phyloP scores from a whole-genome alignment of 2,329 filamentous ascomycete genomes.

The Fusarium sp. region DNA sequence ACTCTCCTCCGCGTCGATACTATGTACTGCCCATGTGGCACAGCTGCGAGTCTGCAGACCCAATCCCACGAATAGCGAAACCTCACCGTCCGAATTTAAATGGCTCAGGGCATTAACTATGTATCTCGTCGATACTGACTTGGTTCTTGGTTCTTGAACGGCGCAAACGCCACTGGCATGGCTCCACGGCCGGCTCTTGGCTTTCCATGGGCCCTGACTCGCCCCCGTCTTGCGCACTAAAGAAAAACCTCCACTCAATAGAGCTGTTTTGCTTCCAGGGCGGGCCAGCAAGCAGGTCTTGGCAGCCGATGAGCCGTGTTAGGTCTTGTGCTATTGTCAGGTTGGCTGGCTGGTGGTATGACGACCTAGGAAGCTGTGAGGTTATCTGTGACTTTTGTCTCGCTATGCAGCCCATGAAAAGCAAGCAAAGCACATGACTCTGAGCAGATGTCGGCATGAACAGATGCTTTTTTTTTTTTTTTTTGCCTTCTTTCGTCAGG shows the following conservation, averaged over 20 bases:
- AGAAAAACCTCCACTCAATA: constrained; percentile 4
- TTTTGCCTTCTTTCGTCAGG: too few relatives aligned
- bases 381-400: constrained; percentile 4
- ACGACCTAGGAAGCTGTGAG: neutral
- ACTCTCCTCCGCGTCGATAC: neutral
- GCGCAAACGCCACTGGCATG: constrained; percentile 19
- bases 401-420: neutral
- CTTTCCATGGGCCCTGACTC: constrained; percentile 21
- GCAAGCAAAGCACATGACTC: constrained; percentile 5
- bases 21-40: constrained; percentile 33
- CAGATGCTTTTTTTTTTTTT: neutral
- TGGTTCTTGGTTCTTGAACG: constrained; percentile 14
- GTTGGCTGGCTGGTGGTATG: constrained; percentile 5
- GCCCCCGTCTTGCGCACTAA: constrained; percentile 4
- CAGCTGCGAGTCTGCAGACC: constrained; percentile 18
- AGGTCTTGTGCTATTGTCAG: constrained; percentile 14
- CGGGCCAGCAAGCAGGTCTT: constrained; percentile 26
- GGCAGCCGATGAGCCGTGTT: constrained; percentile 33
- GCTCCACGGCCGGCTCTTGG: constrained; percentile 20
- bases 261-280: constrained; percentile 1
- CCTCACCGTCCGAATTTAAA: constrained; percentile 9
- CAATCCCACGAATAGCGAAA: constrained; percentile 25
- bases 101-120: constrained; percentile 22
- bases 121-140: constrained; percentile 2
- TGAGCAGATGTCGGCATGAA: neutral